Evolutionary conservation across 106 monocot species (phyloP), one percentile per base, ranked within the genome.

Genomic region (Vanilla planifolia): DNA sequence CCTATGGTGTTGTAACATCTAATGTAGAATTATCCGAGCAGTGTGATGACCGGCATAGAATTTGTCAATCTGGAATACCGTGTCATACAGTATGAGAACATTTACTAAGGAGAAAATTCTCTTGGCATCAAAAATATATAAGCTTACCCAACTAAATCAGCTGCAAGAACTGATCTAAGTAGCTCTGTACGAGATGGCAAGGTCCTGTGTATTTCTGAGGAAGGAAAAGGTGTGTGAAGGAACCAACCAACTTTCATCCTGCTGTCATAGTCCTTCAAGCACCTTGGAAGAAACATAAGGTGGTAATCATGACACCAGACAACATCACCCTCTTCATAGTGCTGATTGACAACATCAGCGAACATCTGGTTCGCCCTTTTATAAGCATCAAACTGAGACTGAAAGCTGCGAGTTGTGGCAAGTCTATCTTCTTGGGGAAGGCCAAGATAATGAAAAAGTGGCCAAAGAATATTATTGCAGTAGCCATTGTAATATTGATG

Each of bases 271-370:
- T 96, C 95, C 51, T 96, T 96, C 4, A 96, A 79, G 63, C 90
- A 96, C 67, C 87, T 90, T 0, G 95, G 95, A 28, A 96, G 86
- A 50, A 84, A 96, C 95, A 96, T 96, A 9, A 96, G 76, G 55
- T 96, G 95, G 59, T 96, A 96, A 66, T 96, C 95, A 67, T 96
- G 95, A 70, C 95, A 96, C 95, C 95, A 96, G 25, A 96, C 84
- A n/a, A 96, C 86, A 77, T 96, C 95, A 4, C 95, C 95, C 25
- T 96, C 95, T 68, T 96, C 81, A 65, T 90, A 96, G 63, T 96
- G 86, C 61, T 87, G 50, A 65, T 73, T 79, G 27, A 96, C 95
- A 4, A 96, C 95, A 59, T 90, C 95, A 33, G 95, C 95, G 65
- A 96, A 96, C 95, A 96, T 96, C 58, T 96, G 73, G 56, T 96